Base-by-base conservation (phyloP, 2,329 filamentous ascomycete genomes). In the Trichoderma sp. region DNA sequence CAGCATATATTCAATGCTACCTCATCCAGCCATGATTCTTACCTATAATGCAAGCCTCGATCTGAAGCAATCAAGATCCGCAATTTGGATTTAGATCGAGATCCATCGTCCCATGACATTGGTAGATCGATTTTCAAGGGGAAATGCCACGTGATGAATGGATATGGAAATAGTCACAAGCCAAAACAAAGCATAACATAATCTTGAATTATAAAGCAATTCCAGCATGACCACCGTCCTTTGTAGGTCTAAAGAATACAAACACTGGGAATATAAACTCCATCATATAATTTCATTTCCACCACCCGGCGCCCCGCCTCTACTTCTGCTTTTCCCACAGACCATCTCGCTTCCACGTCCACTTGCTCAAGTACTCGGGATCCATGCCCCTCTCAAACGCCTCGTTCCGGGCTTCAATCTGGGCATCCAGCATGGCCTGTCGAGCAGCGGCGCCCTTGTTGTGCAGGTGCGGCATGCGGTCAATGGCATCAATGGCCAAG, bases 401-500 rank as follows among this genome's bases (percentile, higher is more conserved):
- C 74, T 85, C 82, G 65, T 84, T 86, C 71, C 82, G 82, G 2
- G 87, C 88, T 58, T 79, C 78, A 70, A 91, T 86, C 80, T 90
- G 88, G 68, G 82, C 78, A 70, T 89, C 85, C 67, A 88, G 76
- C 69, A 93, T 79, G 64, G 79, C 79, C 78, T 93, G 88, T 26
- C 90, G 79, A 0, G 87, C 85, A 0, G 81, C 77, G 0, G 86
- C 78, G 1, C 86, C 89, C 63, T 81, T 84, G 78, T 92, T 92
- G 17, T 84, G 82, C 39, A 93, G 77, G 1, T 78, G 76, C 7
- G 82, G 80, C 71, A 92, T 84, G 68, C 85, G 83, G 71, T 93
- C 90, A 66, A 93, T 89, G 15, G 90, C 90, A 71, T 90, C 86
- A 67, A 93, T 91, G 10, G 90, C 90, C 44, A 93, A 78, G 70